Percentiles rank a stretch among this genome's conserved stretches.
phyloP scores from a whole-genome alignment of 2,329 filamentous ascomycete species.

The Calycina herbarum region DNA sequence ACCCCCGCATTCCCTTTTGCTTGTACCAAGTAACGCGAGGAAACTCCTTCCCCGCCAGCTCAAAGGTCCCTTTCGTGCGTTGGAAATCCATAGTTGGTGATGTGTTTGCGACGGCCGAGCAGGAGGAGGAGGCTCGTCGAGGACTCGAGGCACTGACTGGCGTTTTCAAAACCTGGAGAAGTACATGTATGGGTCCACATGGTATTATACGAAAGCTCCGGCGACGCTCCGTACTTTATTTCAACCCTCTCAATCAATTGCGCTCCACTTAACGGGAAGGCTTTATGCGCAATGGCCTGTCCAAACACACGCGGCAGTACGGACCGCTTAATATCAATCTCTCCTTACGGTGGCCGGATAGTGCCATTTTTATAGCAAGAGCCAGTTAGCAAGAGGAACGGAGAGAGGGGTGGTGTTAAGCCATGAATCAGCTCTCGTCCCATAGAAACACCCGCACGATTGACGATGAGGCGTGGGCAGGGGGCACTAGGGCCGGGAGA shows the following conservation, averaged over 20 bases:
- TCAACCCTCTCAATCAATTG: constrained; percentile 19
- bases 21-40: constrained; percentile 47
- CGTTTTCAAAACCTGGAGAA: constrained; percentile 21
- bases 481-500: constrained; percentile 11
- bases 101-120: constrained; percentile 10
- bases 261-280: constrained; percentile 17
- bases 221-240: constrained; percentile 14
- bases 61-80: constrained; percentile 23
- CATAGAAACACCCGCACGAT: constrained; percentile 14
- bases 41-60: constrained; percentile 24
- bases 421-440: constrained; percentile 22
- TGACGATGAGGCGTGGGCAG: constrained; percentile 4
- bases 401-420: constrained; percentile 15
- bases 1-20: constrained; percentile 47
- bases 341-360: constrained; percentile 16
- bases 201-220: constrained; percentile 21
- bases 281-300: constrained; percentile 20
- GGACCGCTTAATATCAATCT: constrained; percentile 23
- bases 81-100: constrained; percentile 24
- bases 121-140: constrained; percentile 13
- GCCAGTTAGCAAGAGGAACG: constrained; percentile 17
- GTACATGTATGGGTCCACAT: constrained; percentile 20
- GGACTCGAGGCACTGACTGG: constrained; percentile 15
- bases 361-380: constrained; percentile 8
- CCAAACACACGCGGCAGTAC: constrained; percentile 22